Evolutionary conservation across 2,329 filamentous ascomycete species (phyloP), one percentile per base, ranked within the genome.

Genomic region (Botrytis cinerea): DNA sequence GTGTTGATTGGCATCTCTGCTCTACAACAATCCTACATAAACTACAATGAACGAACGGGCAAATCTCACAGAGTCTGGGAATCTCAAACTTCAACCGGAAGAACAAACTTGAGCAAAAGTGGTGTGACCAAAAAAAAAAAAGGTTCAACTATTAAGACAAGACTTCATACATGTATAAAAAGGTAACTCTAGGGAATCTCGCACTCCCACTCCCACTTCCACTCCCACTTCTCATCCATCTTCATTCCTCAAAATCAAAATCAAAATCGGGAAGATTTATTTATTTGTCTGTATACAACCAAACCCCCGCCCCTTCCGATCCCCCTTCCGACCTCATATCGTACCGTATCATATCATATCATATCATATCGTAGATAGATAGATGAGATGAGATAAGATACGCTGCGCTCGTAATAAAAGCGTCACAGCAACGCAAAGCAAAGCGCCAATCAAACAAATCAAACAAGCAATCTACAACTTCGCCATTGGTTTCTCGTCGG

Each of bases 381-480:
- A 38, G 38, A 38, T 38, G 1, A 8, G 38, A 8, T 38, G 38
- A 8, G 38, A 8, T 38, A 6, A 38, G 35, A 38, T 38, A 8
- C 45, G 2, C 7, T 46, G 18, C 18, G 45, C 45, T 46, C 45
- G 45, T 45, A 7, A 45, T 1, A 45, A 45, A 18, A 45, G 43
- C 43, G 38, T 38, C 38, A 3, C 32, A 32, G 32, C 32, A 32
- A 32, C 32, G 32, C 32, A 59, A 59, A 5, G 16, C 1, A 20
- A 59, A 38, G 35, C 40, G 10, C 10, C 40, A 12, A 43, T 16
- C 43, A 14, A 48, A 38, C 38, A 38, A 8, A 46, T 35, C 18
- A 22, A 46, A 43, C 40, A 20, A 46, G 0, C 7, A 46, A 14
- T 57, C 51, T 20, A 89, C 81, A 89, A 80, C 81, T 82, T 86